phyloP scores from a whole-genome alignment of 805 yeast species.

The Ogataea trehaloabstinens region DNA sequence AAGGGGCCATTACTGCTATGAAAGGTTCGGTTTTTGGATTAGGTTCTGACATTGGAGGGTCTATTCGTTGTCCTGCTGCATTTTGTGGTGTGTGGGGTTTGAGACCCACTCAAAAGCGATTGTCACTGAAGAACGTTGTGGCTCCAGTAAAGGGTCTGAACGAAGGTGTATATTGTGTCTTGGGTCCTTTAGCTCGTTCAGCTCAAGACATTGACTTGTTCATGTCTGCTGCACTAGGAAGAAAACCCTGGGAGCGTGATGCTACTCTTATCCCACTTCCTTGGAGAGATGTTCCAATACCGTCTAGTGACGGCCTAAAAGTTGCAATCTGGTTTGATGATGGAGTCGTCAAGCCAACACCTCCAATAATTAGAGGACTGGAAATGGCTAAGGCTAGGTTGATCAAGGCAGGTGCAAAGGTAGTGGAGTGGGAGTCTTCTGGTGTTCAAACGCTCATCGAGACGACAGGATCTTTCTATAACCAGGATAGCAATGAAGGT shows the following conservation, averaged over 20 bases:
- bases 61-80: slow-evolving; percentile 54
- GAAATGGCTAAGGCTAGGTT: slow-evolving; percentile 50
- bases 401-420: slow-evolving; percentile 50
- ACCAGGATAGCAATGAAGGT: slow-evolving; percentile 58
- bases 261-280: slow-evolving; percentile 46
- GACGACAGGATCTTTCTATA: slow-evolving; percentile 51
- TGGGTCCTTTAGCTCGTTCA: slow-evolving; percentile 47
- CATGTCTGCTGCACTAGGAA: slow-evolving; percentile 42
- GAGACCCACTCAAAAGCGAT: slow-evolving; percentile 48
- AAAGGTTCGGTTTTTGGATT: slow-evolving; percentile 45
- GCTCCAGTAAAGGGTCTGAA: slow-evolving; percentile 41
- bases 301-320: slow-evolving; percentile 35
- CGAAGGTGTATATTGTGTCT: slow-evolving; percentile 45
- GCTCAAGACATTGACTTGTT: slow-evolving; percentile 50
- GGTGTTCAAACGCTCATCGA: slow-evolving; percentile 54
- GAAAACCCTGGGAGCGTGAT: slow-evolving; percentile 58
- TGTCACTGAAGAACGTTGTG: slow-evolving; percentile 39
- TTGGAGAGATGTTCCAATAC: slow-evolving; percentile 42
- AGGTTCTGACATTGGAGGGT: slow-evolving; percentile 55
- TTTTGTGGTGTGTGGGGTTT: slow-evolving; percentile 50
- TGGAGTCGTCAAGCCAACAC: slow-evolving; percentile 49
- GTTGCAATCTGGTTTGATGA: slow-evolving; percentile 49
- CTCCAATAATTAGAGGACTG: slow-evolving; percentile 43
- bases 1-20: slow-evolving; percentile 44
- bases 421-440: slow-evolving; percentile 53